These are phyloP conservation scores for Fusarium torreyae DNA, from an alignment of 2,329 filamentous ascomycete species.

Conservation along the genomic window DNA sequence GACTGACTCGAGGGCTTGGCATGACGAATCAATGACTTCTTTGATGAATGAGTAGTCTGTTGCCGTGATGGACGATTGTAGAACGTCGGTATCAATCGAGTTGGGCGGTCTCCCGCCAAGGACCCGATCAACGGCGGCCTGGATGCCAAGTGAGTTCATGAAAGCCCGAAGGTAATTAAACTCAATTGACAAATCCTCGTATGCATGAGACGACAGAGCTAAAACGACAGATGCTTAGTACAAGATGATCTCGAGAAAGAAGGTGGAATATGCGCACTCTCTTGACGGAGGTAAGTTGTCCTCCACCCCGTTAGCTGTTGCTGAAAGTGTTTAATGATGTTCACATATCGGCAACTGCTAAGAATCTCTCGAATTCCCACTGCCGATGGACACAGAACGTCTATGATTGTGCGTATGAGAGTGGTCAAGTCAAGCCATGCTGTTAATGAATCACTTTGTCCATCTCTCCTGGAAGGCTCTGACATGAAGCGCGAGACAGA, in stretches of 20 bases:
- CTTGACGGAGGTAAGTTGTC: conserved; percentile 3
- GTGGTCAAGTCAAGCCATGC: conserved; percentile 33
- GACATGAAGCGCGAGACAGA: conserved; percentile 6
- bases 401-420: conserved; percentile 24
- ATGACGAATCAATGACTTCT: conserved; percentile 69
- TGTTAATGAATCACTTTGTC: background rate
- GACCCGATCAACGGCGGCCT: conserved; percentile 66
- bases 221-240: fast-evolving
- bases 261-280: background rate
- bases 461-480: background rate
- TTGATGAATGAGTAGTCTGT: conserved; percentile 69
- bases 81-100: conserved; percentile 5
- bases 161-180: conserved; percentile 62
- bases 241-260: fast-evolving
- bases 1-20: conserved; percentile 65
- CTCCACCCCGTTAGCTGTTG: conserved; percentile 28
- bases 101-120: conserved; percentile 30
- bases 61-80: conserved; percentile 59
- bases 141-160: conserved; percentile 66
- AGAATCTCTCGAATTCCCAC: conserved; percentile 9
- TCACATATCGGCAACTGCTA: conserved; percentile 18
- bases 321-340: conserved; percentile 38
- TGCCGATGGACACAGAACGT: conserved; percentile 60
- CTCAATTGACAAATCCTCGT: conserved; percentile 55
- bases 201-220: background rate